Conservation (phyloP, 148 eudicot species). For the Agrostemma githago region DNA sequence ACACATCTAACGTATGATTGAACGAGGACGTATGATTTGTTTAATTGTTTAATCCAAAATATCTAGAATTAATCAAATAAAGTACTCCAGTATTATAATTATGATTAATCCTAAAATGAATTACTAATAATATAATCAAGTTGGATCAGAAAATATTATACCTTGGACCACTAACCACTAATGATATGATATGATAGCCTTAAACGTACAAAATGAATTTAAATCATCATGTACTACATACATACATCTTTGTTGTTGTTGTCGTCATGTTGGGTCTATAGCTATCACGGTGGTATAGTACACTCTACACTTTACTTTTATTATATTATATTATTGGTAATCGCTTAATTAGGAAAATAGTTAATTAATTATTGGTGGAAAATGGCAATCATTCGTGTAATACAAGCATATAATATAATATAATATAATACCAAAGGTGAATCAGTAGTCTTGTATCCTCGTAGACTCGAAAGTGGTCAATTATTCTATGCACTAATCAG, state of each 20-base stretch:
- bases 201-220: constrained; percentile 31
- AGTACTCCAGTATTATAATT: neutral
- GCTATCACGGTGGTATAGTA: constrained; percentile 22
- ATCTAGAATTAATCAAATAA: neutral
- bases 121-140: constrained; percentile 3
- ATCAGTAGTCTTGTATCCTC: constrained; percentile 25
- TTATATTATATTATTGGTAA: neutral
- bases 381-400: constrained; percentile 23
- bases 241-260: constrained; percentile 19
- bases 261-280: constrained; percentile 21
- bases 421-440: neutral
- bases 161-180: constrained; percentile 35
- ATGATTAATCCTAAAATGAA: neutral
- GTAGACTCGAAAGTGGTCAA: constrained; percentile 35
- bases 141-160: constrained; percentile 23
- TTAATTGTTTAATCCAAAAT: constrained; percentile 3
- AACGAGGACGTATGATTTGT: constrained; percentile 15
- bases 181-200: constrained; percentile 39
- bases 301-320: constrained; percentile 16
- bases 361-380: constrained; percentile 11
- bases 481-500: constrained; percentile 7
- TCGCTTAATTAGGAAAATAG: constrained; percentile 10
- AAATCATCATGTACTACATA: constrained; percentile 8
- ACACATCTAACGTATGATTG: constrained; percentile 27
- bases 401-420: constrained; percentile 13